Evolutionary conservation across 2,329 filamentous ascomycete species (phyloP), one percentile per base, ranked within the genome.

Genomic region (Diaporthe sp.): DNA sequence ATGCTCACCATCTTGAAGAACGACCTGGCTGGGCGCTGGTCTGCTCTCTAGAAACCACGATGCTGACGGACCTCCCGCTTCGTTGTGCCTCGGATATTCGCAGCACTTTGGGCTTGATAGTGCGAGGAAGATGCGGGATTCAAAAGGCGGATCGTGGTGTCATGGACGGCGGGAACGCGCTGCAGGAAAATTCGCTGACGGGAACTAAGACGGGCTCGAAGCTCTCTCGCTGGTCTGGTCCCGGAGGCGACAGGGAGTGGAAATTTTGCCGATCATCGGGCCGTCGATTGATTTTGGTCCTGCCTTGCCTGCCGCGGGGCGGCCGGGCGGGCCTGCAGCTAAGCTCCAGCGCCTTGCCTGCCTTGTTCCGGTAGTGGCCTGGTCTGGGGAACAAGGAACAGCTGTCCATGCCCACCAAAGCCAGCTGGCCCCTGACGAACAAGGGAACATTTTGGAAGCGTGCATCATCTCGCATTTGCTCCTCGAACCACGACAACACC

Each of bases 191-290:
- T 65, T 71, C 58, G 42, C 63, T 67, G 63, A 71, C 53, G 75
- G 72, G 44, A 68, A 67, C 49, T 37, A 58, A 60, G 39, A 28
- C 63, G 61, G 51, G 13, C 47, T 73, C n/a, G 71, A 65, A 73
- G 71, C 71, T 73, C 58, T 70, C 65, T 53, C 47, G 15, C 65
- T 53, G 65, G 22, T 4, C 22, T 67, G 20, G 61, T 53, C 65
- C 44, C 51, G 47, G 57, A 72, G 72, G 61, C 65, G 63, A 74
- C 72, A 44, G 63, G 57, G 57, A 63, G 28, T 63, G 71, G 68
- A 76, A 76, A 76, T 76, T 76, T 76, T 76, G 75, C 75, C 75
- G 73, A 75, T 75, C 49, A 53, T 71, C 73, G 73, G 70, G 73
- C 75, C 58, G 67, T 61, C 25, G 65, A 70, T 53, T 44, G 34